Evolutionary conservation across 768 basidiomycete genomes (phyloP), one percentile per base, ranked within the genome.

Genomic region (Suillus occidentalis): DNA sequence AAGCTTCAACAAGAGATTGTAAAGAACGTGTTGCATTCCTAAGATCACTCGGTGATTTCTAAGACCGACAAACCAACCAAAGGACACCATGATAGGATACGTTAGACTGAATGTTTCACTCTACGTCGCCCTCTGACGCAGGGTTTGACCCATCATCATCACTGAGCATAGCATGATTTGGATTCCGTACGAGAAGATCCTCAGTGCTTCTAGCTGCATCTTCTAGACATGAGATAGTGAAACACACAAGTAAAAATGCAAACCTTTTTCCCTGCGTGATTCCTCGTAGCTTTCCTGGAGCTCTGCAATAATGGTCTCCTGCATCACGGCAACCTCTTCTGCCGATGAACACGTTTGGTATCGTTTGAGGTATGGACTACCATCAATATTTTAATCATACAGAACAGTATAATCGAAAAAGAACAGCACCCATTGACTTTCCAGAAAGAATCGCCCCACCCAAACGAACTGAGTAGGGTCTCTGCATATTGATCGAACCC

Each of bases 391-490:
- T 69, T 36, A 45, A 43, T 58, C 52, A 16, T 25, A 9, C 25
- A 43, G 37, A 57, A 10, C n/a, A 28, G 16, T 18, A 43, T 8
- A 22, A 22, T 50, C 25, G 63, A 20, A 36, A 12, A 45, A 28
- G 45, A 18, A 63, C 63, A 60, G 50, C 64, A 90, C 94, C 83
- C 78, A 74, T 99, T 99, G 61, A 99, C 88, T 62, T 87, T 81
- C 79, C 85, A 92, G 77, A 99, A 99, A 3, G 93, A 85, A 25
- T 84, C 85, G 3, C 94, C 97, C 96, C 97, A 98, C 10, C 94
- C 91, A 72, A 99, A 99, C 9, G 86, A 88, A 61, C 82, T 83
- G 39, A 99, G 76, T 25, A 99, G 74, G 31, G 82, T 82, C 60
- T 95, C 91, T 0, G 94, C 96, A 72, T 94, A 90, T 0, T 83